Evolutionary conservation across 768 basidiomycete species (phyloP), one percentile per base, ranked within the genome.

Genomic region (Asterophora lycoperdoides): DNA sequence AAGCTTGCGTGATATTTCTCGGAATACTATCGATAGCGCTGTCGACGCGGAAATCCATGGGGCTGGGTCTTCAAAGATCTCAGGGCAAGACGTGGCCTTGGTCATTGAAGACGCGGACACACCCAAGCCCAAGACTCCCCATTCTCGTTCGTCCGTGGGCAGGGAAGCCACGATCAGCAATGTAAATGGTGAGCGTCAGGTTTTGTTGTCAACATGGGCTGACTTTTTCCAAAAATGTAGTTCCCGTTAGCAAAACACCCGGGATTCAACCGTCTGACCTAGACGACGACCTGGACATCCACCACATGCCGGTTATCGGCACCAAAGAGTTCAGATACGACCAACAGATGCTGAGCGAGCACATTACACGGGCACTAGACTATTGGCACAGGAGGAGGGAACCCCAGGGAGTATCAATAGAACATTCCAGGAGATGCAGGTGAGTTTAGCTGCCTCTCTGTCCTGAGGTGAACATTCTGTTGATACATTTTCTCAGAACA

Each of bases 321-420:
- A 78, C 63, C 7, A 84, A 78, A 54, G 58, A 61, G 18, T 89
- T 94, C 52, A 18, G 36, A 1, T 73, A 86, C 61, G 70, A 89
- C 41, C 69, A 78, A 8, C 34, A 37, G 1, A 52, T 78, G 37
- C 73, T 95, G 15, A 73, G 82, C 18, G 51, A 52, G 1, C 74
- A 86, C 53, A 65, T 93, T 18, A 55, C 59, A 1, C 72, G 73
- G 44, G 70, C 84, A 0, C 63, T 92, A 2, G 63, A 73, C 42
- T 93, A 86, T 81, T 95, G 93, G 93, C 66, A 75, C 49, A 89
- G 90, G 1, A 56, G 72, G 44, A 74, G 92, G 34, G 68, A 73
- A 26, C 80, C 92, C 0, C 63, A 66, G n/a, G 93, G 93, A 1
- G 93, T 93, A 0, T 72, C 74, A 2, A 26, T 84, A 17, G 66